phyloP scores from a whole-genome alignment of 345 rosid genomes.

The Raphanus raphanistrum region DNA sequence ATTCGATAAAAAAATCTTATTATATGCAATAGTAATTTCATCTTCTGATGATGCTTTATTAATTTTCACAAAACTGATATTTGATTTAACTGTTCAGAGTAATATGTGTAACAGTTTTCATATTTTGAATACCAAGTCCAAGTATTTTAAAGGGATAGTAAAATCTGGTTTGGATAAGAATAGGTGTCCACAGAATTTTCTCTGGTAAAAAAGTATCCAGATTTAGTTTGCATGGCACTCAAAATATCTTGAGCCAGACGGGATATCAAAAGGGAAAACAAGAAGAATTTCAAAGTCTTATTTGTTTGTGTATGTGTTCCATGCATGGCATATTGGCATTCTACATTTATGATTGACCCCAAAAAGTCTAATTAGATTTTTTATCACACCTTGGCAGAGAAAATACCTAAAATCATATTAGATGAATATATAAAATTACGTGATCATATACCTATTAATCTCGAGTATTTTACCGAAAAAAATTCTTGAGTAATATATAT shows the following conservation, averaged over 20 bases:
- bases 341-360: not conserved
- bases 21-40: not conserved
- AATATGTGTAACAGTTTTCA: no score
- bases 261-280: not conserved
- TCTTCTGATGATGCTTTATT: no score
- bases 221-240: no score
- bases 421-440: constrained; percentile 2
- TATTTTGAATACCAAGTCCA: no score
- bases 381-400: not conserved
- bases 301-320: not conserved
- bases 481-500: not conserved
- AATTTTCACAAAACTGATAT: no score
- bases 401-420: not conserved
- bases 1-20: not conserved
- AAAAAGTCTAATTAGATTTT: not conserved
- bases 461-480: no score
- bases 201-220: no score
- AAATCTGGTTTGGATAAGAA: no score
- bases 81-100: no score
- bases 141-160: no score
- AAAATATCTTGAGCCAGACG: no score
- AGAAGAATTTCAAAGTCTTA: constrained; percentile 5
- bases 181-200: no score
- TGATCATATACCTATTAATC: not conserved
- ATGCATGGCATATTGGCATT: constrained; percentile 8